phyloP scores from a whole-genome alignment of 2,329 filamentous ascomycete genomes.

The Leptographium wingfieldii region DNA sequence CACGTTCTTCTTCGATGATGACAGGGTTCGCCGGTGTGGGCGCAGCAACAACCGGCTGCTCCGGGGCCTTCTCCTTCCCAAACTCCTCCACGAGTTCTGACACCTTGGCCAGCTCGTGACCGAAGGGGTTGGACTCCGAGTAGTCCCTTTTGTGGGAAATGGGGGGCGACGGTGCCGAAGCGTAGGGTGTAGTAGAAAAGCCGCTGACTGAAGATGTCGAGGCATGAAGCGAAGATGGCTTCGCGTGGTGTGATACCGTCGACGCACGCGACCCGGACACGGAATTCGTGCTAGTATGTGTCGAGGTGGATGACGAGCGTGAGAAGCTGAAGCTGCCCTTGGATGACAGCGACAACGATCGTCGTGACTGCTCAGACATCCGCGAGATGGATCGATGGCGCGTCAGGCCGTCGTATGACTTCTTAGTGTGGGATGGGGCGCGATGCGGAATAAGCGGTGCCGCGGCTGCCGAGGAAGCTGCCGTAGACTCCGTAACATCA shows the following conservation, averaged over 20 bases:
- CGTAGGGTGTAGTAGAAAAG: conserved; percentile 11
- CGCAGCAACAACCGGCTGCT: not conserved
- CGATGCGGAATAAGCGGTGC: conserved; percentile 63
- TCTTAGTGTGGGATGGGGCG: conserved; percentile 79
- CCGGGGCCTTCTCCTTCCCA: conserved; percentile 34
- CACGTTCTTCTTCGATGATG: conserved; percentile 62
- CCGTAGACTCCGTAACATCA: conserved; percentile 4
- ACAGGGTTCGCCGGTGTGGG: not conserved
- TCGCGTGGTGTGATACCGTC: conserved; percentile 17
- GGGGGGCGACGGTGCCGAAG: conserved; percentile 12
- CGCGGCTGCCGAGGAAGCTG: conserved; percentile 17
- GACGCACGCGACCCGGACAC: conserved; percentile 27
- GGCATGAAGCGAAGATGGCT: conserved; percentile 6
- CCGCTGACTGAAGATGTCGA: not conserved
- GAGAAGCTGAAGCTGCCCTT: conserved; percentile 45
- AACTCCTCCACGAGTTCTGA: conserved; percentile 90
- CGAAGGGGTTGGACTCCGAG: conserved; percentile 58
- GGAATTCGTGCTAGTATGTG: conserved; percentile 31
- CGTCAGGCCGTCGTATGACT: conserved; percentile 59
- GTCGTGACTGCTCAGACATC: conserved; percentile 40
- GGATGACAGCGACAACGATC: conserved; percentile 40
- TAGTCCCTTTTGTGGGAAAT: conserved; percentile 26
- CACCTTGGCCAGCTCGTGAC: conserved; percentile 79
- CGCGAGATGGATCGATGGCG: conserved; percentile 30
- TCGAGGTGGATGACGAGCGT: conserved; percentile 44